phyloP scores from a whole-genome alignment of 129 eudicot species.

The Chrysanthemum seticuspe region DNA sequence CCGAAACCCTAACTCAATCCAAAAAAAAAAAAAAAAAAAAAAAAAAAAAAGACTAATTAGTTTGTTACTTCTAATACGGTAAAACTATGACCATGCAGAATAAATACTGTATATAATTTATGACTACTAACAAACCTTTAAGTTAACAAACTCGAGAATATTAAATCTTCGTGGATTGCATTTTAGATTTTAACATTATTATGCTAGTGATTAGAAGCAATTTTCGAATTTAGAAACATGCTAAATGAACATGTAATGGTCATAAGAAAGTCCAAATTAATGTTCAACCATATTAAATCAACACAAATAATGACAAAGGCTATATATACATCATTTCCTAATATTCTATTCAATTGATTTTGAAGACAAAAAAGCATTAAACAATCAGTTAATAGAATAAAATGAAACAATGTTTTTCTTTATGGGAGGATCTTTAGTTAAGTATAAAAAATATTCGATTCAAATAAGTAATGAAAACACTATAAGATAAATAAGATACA shows the following conservation, averaged over 20 bases:
- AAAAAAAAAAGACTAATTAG: no score
- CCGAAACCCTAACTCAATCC: no score
- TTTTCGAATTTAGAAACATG: background rate
- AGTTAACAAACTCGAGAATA: background rate
- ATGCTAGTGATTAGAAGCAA: no score
- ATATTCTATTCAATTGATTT: background rate
- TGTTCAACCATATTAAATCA: conserved; percentile 15
- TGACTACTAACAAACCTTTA: background rate
- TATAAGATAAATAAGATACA: background rate
- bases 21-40: no score
- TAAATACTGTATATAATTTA: no score
- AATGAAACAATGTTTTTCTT: background rate
- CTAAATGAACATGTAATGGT: conserved; percentile 2
- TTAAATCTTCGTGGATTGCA: background rate
- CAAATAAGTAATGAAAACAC: background rate
- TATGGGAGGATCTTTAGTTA: no score
- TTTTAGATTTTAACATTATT: no score
- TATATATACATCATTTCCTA: background rate
- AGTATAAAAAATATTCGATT: background rate
- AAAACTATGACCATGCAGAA: no score
- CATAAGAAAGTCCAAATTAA: conserved; percentile 27
- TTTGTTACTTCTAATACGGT: no score
- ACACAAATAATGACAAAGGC: conserved; percentile 7
- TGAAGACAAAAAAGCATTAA: conserved; percentile 1
- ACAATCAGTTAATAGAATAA: background rate